Evolutionary conservation across 2,329 filamentous ascomycete species (phyloP).

Genomic region (Stromatinia cepivora): DNA sequence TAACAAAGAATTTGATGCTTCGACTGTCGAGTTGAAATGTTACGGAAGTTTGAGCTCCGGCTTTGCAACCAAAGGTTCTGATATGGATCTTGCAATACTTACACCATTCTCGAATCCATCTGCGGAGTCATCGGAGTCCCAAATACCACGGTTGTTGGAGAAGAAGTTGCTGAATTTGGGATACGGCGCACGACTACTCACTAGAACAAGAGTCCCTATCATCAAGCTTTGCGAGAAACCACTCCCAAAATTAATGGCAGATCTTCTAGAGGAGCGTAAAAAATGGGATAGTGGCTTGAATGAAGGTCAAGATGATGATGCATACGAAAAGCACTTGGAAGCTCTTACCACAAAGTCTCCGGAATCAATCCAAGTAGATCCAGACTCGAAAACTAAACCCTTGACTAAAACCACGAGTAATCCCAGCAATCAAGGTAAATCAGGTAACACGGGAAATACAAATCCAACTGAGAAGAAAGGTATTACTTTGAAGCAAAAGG

Average conservation of each 20-base stretch:
- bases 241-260: constrained; percentile 56
- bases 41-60: constrained; percentile 84
- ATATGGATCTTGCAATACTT: constrained; percentile 84
- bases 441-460: not conserved
- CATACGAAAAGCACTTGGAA: constrained; percentile 22
- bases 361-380: not conserved
- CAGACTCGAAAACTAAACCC: not conserved
- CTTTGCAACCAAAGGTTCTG: constrained; percentile 83
- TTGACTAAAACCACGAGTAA: not conserved
- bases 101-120: constrained; percentile 59
- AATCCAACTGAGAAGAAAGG: not conserved
- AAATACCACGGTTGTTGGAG: constrained; percentile 73
- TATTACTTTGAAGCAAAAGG: constrained; percentile 36
- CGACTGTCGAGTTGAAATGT: constrained; percentile 67
- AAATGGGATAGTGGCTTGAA: constrained; percentile 67
- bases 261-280: constrained; percentile 62
- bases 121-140: constrained; percentile 55
- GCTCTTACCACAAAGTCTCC: not conserved
- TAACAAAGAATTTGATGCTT: constrained; percentile 51
- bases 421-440: not conserved
- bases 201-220: constrained; percentile 79
- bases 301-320: constrained; percentile 32
- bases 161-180: constrained; percentile 70
- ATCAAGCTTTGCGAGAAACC: constrained; percentile 82
- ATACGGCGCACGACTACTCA: constrained; percentile 74